Evolutionary conservation across 1,139 yeast species (phyloP).

Genomic region (Protomyces inouyei): DNA sequence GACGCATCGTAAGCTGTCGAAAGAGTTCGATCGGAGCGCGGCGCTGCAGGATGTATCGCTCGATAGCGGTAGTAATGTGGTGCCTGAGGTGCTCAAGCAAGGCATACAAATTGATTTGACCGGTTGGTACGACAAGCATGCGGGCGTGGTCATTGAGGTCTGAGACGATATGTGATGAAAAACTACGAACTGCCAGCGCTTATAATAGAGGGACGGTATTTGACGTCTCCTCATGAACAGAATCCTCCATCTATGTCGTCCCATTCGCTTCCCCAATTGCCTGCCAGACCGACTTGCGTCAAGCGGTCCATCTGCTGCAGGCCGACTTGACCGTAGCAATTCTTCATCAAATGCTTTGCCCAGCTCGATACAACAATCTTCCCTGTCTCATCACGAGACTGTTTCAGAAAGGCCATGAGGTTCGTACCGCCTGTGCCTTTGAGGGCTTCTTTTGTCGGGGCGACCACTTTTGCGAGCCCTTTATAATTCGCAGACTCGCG

Average conservation of each 20-base stretch:
- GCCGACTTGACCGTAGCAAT: conserved; percentile 14
- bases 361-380: conserved; percentile 85
- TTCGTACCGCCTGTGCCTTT: conserved; percentile 95
- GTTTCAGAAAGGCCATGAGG: conserved; percentile 82
- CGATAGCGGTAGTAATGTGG: neutral
- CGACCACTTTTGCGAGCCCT: conserved; percentile 35
- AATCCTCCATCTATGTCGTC: conserved; percentile 11
- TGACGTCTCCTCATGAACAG: neutral
- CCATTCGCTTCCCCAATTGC: conserved; percentile 20
- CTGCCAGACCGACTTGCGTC: conserved; percentile 17
- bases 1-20: conserved; percentile 3
- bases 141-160: conserved; percentile 21
- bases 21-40: conserved; percentile 9
- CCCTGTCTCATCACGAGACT: conserved; percentile 93
- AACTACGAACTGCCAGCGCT: neutral
- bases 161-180: neutral
- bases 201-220: neutral
- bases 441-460: conserved; percentile 48
- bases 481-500: conserved; percentile 35
- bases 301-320: conserved; percentile 13
- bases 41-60: conserved; percentile 10
- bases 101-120: conserved; percentile 17
- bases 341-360: conserved; percentile 59
- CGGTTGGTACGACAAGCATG: conserved; percentile 19
- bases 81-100: neutral